Percentiles rank a stretch among this genome's conserved stretches.
phyloP scores from a whole-genome alignment of 1,284 basidiomycete species.

The Peniophora sp. region DNA sequence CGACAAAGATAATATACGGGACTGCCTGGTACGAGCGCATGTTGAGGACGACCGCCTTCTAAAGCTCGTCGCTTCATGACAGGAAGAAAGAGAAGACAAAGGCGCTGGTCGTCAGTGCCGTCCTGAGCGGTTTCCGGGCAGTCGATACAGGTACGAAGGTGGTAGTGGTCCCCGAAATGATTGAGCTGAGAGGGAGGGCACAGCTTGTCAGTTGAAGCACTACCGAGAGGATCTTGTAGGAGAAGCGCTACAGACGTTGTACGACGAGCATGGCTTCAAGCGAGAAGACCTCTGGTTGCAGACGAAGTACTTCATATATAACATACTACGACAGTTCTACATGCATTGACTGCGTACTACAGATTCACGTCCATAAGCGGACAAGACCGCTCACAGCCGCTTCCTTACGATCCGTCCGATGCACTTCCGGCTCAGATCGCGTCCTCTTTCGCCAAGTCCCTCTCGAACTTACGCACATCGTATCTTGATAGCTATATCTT shows the following conservation, averaged over 20 bases:
- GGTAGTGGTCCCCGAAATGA: not conserved
- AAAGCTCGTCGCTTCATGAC: not conserved
- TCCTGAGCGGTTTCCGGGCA: conserved; percentile 68
- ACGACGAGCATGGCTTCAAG: conserved; percentile 25
- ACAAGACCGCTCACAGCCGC: conserved; percentile 58
- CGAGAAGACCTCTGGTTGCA: conserved; percentile 35
- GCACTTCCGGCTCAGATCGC: conserved; percentile 54
- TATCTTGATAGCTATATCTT: conserved; percentile 72
- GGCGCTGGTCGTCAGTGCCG: conserved; percentile 59
- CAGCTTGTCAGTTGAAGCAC: conserved; percentile 72
- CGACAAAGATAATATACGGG: conserved; percentile 51
- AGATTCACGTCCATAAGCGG: conserved; percentile 69
- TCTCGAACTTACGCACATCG: conserved; percentile 58
- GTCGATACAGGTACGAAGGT: conserved; percentile 64
- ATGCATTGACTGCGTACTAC: conserved; percentile 1
- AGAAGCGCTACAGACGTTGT: conserved; percentile 44
- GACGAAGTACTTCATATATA: conserved; percentile 62
- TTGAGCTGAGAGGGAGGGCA: conserved; percentile 4
- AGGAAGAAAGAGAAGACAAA: conserved; percentile 73
- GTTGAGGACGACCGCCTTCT: no score
- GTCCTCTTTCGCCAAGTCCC: conserved; percentile 55
- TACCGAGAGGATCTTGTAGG: conserved; percentile 79
- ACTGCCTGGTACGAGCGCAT: conserved; percentile 50
- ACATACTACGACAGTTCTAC: not conserved
- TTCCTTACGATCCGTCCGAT: conserved; percentile 61